phyloP scores from a whole-genome alignment of 2,329 filamentous ascomycete genomes.

The Magnaporthiopsis poae region DNA sequence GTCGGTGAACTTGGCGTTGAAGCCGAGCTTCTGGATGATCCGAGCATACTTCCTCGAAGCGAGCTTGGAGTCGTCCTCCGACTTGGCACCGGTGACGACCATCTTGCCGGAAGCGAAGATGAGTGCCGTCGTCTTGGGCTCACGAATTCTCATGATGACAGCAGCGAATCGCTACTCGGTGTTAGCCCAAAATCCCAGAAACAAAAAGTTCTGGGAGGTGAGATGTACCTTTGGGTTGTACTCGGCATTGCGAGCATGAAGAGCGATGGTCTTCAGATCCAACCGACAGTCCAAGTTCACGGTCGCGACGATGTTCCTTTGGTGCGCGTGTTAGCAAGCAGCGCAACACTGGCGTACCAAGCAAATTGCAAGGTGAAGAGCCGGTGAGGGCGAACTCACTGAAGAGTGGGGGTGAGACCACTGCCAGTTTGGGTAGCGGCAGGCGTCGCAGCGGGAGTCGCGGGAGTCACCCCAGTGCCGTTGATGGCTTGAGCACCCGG shows the following conservation, averaged over 20 bases:
- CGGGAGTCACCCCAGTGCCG: constrained; percentile 74
- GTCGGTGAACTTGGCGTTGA: constrained; percentile 98
- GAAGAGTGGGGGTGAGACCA: constrained; percentile 84
- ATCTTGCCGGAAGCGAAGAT: constrained; percentile 99
- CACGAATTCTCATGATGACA: constrained; percentile 98
- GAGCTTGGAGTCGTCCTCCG: constrained; percentile 93
- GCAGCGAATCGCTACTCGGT: constrained; percentile 77
- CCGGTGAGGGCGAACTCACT: constrained; percentile 59
- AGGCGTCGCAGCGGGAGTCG: constrained; percentile 85
- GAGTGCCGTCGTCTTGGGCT: constrained; percentile 93
- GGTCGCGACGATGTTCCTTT: constrained; percentile 94
- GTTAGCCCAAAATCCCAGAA: constrained; percentile 22
- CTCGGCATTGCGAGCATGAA: constrained; percentile 96
- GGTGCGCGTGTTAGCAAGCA: background rate
- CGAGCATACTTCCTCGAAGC: constrained; percentile 95
- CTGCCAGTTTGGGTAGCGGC: constrained; percentile 72
- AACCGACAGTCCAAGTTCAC: constrained; percentile 96
- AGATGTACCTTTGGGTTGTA: constrained; percentile 88
- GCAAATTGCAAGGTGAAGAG: background rate
- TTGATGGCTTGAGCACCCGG: constrained; percentile 49
- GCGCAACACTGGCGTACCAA: constrained; percentile 26
- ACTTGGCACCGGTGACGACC: constrained; percentile 97
- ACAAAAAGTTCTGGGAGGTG: constrained; percentile 20
- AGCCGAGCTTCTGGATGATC: constrained; percentile 98
- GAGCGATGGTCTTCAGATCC: constrained; percentile 96